Conservation (phyloP, 805 yeast species). For the Maudiozyma turicensis region DNA sequence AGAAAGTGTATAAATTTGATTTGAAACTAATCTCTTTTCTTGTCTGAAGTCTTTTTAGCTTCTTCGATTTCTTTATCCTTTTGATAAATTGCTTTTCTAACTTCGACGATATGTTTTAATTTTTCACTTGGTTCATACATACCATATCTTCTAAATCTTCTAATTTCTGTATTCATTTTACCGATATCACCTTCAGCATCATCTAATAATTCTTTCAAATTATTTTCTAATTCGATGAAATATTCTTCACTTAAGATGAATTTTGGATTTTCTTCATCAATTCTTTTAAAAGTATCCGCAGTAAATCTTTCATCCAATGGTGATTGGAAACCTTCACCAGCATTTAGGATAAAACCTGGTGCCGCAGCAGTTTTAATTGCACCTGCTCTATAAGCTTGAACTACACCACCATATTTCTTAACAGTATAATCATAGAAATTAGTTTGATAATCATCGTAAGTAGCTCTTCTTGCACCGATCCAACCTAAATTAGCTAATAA, state of each 20-base stretch:
- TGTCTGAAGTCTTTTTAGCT: conserved; percentile 1
- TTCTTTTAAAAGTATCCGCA: conserved; percentile 30
- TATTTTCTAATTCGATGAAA: conserved; percentile 40
- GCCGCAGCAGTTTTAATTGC: conserved; percentile 46
- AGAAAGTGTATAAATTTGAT: not conserved
- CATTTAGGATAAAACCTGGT: conserved; percentile 53
- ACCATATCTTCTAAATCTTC: conserved; percentile 60
- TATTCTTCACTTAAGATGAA: conserved; percentile 50
- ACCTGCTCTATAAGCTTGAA: conserved; percentile 69
- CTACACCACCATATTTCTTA: conserved; percentile 61
- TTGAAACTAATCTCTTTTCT: conserved; percentile 1
- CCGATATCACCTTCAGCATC: conserved; percentile 32
- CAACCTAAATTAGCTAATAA: conserved; percentile 67
- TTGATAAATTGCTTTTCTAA: conserved; percentile 19
- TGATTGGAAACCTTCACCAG: conserved; percentile 78
- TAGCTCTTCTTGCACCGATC: conserved; percentile 83
- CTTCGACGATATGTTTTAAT: conserved; percentile 16
- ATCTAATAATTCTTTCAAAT: conserved; percentile 34
- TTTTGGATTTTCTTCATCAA: conserved; percentile 33
- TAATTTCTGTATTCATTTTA: conserved; percentile 34
- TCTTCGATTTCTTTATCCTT: conserved; percentile 10
- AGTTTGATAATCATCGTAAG: conserved; percentile 60
- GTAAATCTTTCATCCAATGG: conserved; percentile 35
- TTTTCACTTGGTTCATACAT: conserved; percentile 41
- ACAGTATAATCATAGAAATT: conserved; percentile 55